phyloP scores from a whole-genome alignment of 768 basidiomycete species.

The Tubosaeta sp. region DNA sequence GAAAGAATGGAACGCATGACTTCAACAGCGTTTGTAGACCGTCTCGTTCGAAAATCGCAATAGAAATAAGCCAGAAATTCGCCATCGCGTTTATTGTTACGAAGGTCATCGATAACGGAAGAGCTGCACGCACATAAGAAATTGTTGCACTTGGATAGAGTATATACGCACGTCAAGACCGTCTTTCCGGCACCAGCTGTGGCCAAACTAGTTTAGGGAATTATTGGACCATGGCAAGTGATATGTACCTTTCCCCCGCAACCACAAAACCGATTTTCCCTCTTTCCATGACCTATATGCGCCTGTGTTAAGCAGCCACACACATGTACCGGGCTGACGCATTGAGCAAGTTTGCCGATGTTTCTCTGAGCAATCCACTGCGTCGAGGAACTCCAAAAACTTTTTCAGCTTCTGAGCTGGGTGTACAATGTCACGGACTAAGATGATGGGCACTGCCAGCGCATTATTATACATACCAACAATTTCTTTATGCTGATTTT shows the following conservation, averaged over 20 bases:
- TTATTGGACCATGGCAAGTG: not conserved
- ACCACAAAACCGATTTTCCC: constrained; percentile 8
- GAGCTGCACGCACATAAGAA: not conserved
- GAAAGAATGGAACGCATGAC: constrained; percentile 19
- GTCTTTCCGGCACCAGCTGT: constrained; percentile 3
- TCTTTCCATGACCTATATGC: constrained; percentile 6
- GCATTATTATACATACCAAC: not conserved
- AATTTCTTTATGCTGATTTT: not conserved
- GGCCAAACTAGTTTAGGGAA: not conserved
- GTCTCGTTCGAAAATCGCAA: constrained; percentile 16
- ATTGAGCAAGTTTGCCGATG: not conserved
- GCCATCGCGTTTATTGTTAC: not conserved
- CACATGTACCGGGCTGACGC: constrained; percentile 11
- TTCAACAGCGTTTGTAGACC: constrained; percentile 9
- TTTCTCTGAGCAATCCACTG: not conserved
- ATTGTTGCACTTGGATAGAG: too few species aligned
- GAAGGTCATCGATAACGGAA: not conserved
- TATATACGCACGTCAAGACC: not conserved
- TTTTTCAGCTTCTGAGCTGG: constrained; percentile 1
- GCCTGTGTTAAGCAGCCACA: constrained; percentile 5
- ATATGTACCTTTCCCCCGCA: constrained; percentile 19
- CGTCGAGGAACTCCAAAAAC: not conserved
- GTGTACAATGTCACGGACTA: not conserved
- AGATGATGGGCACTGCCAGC: not conserved
- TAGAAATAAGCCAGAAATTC: constrained; percentile 16